Evolutionary conservation across 1,284 basidiomycete genomes (phyloP).

Genomic region (Trametes versicolor): DNA sequence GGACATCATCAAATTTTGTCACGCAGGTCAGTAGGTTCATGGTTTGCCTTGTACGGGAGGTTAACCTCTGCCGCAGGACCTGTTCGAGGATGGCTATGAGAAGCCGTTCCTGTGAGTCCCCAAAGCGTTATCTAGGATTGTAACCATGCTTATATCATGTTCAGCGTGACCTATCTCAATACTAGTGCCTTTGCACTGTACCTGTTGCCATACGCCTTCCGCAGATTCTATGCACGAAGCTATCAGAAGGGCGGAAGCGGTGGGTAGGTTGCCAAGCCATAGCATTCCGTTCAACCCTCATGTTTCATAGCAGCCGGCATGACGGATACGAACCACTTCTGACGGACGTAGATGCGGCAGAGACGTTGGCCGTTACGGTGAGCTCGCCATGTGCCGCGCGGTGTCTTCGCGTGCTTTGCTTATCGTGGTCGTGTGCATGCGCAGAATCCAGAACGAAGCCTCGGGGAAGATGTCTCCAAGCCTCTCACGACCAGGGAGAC

Average conservation of each 20-base stretch:
- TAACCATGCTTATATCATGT: constrained; percentile 6
- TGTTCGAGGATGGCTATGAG: constrained; percentile 78
- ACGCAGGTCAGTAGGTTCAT: constrained; percentile 64
- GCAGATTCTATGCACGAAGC: constrained; percentile 45
- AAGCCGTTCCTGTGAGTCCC: constrained; percentile 83
- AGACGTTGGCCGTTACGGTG: constrained; percentile 35
- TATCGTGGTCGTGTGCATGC: constrained; percentile 10
- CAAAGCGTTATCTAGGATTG: neutral
- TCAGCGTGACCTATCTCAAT: constrained; percentile 86
- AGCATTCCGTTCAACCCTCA: constrained; percentile 15
- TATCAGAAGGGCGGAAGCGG: constrained; percentile 31
- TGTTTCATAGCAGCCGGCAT: constrained; percentile 28
- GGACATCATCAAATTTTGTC: constrained; percentile 84
- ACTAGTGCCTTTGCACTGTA: constrained; percentile 93
- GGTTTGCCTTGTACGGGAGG: neutral
- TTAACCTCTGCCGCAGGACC: constrained; percentile 54
- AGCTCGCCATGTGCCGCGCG: constrained; percentile 1
- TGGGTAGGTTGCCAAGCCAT: constrained; percentile 22
- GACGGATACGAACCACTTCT: constrained; percentile 51
- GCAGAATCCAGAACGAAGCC: constrained; percentile 29
- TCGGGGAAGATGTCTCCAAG: constrained; percentile 39
- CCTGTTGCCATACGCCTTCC: constrained; percentile 76
- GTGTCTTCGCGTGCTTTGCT: neutral
- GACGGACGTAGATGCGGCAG: constrained; percentile 43
- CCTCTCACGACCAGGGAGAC: constrained; percentile 80